These are phyloP conservation scores for Trichophyton simii DNA, from an alignment of 2,329 filamentous ascomycete genomes.

Conservation along the genomic window DNA sequence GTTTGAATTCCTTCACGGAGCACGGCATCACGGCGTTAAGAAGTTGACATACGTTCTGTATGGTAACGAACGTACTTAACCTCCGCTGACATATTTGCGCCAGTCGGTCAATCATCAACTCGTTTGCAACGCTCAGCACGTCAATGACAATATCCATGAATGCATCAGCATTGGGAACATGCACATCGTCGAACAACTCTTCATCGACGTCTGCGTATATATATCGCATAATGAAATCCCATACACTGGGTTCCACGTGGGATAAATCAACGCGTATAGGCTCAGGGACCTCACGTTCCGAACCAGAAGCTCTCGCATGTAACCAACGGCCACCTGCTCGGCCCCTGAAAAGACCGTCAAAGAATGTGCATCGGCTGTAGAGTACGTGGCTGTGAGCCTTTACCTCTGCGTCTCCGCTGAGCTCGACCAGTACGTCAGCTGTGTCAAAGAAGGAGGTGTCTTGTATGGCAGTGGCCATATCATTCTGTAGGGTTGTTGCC, in stretches of 20 bases:
- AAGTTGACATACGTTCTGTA: conserved; percentile 71
- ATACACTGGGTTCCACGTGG: conserved; percentile 62
- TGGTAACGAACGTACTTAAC: conserved; percentile 72
- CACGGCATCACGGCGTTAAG: conserved; percentile 79
- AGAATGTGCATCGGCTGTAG: conserved; percentile 81
- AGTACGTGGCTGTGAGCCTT: conserved; percentile 65
- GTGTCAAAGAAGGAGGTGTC: conserved; percentile 61
- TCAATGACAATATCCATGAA: conserved; percentile 84
- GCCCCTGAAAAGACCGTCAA: conserved; percentile 79
- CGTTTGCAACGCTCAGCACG: conserved; percentile 79
- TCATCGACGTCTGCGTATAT: conserved; percentile 73
- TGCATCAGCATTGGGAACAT: conserved; percentile 60
- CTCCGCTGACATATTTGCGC: conserved; percentile 80
- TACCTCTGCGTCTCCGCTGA: conserved; percentile 53
- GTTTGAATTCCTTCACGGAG: conserved; percentile 72
- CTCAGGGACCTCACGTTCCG: conserved; percentile 29
- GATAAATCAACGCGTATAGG: conserved; percentile 64
- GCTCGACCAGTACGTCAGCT: conserved; percentile 65
- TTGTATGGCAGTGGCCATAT: conserved; percentile 57
- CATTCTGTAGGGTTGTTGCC: conserved; percentile 50
- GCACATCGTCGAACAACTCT: conserved; percentile 68
- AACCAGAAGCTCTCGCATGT: conserved; percentile 47
- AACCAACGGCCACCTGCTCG: conserved; percentile 78
- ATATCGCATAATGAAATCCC: conserved; percentile 65
- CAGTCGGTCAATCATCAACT: conserved; percentile 85